Base-by-base conservation (phyloP, 768 basidiomycete genomes). In the Vararia minispora region DNA sequence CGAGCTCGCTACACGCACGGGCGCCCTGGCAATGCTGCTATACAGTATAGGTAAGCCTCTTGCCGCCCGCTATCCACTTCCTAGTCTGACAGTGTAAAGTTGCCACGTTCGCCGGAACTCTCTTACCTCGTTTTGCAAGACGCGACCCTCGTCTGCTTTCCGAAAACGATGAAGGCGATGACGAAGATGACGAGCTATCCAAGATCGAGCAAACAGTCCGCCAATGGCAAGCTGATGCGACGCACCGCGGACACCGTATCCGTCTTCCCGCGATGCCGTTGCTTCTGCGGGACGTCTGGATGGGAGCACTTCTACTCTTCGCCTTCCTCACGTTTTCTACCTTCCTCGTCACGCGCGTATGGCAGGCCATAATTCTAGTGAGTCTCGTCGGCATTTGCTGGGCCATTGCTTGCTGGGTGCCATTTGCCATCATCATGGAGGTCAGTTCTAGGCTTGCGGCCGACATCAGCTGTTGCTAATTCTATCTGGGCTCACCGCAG, bases 401-500 rank as follows among this genome's bases (percentile, higher is more conserved):
- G 92, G 87, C 90, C 8, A 87, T 95, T 28, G 88, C 92, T n/a
- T 88, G 86, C 62, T 95, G 92, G 92, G 87, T 88, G 12, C 91
- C 91, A 2, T 95, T 95, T 49, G 85, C 91, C 14, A 90, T 95
- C 52, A 88, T 97, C 60, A 97, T 97, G 91, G 91, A 92, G 75
- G 89, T 75, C 46, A 35, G 71, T 40, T 7, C 28, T n/a, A 22
- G 28, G 16, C 39, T 14, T 42, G 13, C 33, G 16, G 35, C 21
- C 33, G 26, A 30, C 33, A 24, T 17, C 23, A 17, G 9, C n/a
- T 39, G 22, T 21, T 23, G 14, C 18, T 9, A n/a, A n/a, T n/a
- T 35, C 33, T 14, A 13, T 14, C 28, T 30, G 10, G 12, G 6
- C 13, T 3, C 39, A 55, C n/a, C n/a, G n/a, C n/a, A n/a, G n/a